Evolutionary conservation across 441 rosid genomes (phyloP), one percentile per base, ranked within the genome.

Genomic region (Eutrema salsugineum): DNA sequence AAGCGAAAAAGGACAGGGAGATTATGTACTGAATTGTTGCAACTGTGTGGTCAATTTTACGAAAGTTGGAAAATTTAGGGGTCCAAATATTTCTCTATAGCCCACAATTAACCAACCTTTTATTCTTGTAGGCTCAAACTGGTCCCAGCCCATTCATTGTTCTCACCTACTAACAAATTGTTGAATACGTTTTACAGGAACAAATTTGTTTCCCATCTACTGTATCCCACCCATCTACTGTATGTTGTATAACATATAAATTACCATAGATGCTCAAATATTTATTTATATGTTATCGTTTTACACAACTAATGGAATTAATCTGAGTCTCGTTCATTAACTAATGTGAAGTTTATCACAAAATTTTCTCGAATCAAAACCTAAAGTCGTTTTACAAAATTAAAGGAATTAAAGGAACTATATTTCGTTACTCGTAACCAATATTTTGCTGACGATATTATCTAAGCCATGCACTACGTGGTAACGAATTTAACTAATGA

Each of bases 71-170:
- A 17, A 68, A 14, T 22, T 30, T 12, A 9, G 22, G 19, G 62
- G 69, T 48, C 10, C 6, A 9, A 16, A 35, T 62, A 50, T 50
- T 44, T 32, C 3, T 66, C 42, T 66, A 32, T 58, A 66, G 55
- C 77, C 72, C 67, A 66, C 6, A 58, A 39, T 39, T 40, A 39
- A 66, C 30, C 16, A 59, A 48, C 30, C 32, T 68, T n/a, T 32
- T 43, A 15, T 58, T 19, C 48, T 42, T 58, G 73, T 60, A 74
- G 78, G 11, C 62, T 56, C 6, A 67, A 67, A 20, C n/a, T 59
- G 68, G 73, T 59, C 73, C 69, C 68, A 60, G 64, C 63, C 67
- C 68, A 74, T 67, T 74, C 27, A 74, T 30, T 74, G 9, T 67
- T 50, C 39, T 51, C 72, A 66, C 50, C 78, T 59, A 58, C 78